Evolutionary conservation across 2,329 filamentous ascomycete genomes (phyloP).

Genomic region (Mycogone perniciosa): DNA sequence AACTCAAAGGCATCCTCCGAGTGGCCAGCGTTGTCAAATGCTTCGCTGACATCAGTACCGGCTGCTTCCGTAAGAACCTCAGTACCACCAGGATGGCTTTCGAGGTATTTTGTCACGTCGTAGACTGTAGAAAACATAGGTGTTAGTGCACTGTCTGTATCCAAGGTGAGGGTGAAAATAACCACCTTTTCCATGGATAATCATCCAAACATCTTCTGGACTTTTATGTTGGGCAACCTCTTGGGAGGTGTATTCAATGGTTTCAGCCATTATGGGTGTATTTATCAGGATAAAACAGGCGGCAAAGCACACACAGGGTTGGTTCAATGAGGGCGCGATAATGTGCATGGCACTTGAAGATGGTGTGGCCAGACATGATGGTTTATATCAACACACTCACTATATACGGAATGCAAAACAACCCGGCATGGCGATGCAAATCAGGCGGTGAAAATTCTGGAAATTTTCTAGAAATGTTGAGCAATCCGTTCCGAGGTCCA

Average conservation of each 20-base stretch:
- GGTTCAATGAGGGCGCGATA: background rate
- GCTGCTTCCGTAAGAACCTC: constrained; percentile 72
- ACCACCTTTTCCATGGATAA: constrained; percentile 50
- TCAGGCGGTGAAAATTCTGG: no score
- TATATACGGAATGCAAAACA: no score
- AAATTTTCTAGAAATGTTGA: no score
- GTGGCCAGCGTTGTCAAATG: constrained; percentile 80
- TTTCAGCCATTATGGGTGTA: background rate
- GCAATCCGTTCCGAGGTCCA: no score
- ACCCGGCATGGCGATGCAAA: no score
- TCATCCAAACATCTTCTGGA: constrained; percentile 45
- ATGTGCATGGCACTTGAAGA: background rate
- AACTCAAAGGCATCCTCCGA: constrained; percentile 53
- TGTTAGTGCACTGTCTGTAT: background rate
- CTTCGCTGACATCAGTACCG: constrained; percentile 71
- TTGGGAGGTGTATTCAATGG: constrained; percentile 24
- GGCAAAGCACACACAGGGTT: background rate
- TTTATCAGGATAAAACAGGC: background rate
- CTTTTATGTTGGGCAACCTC: constrained; percentile 45
- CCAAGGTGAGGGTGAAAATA: constrained; percentile 10
- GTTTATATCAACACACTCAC: background rate
- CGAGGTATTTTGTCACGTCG: constrained; percentile 49
- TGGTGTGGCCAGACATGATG: background rate
- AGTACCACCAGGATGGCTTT: constrained; percentile 65
- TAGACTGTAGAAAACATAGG: constrained; percentile 39